Evolutionary conservation across 1,139 yeast genomes (phyloP), one percentile per base, ranked within the genome.

Genomic region (Suhomyces panamericanus): DNA sequence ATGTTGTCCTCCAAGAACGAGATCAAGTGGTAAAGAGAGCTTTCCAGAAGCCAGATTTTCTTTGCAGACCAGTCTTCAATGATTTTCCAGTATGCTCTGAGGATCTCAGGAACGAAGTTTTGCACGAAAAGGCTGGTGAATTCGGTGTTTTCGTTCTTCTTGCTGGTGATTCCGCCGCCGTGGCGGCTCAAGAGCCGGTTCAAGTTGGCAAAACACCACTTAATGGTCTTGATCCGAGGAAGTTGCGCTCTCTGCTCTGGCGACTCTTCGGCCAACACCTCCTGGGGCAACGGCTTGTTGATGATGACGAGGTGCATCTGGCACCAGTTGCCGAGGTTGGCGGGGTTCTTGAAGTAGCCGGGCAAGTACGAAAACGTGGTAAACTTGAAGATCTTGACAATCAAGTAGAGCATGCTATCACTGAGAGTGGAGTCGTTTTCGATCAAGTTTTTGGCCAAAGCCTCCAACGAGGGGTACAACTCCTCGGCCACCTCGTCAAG

Each of bases 191-290:
- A 77, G 39, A 85, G 69, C 55, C 85, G 72, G 51, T 80, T 80
- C 46, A 85, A 63, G 56, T 85, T 85, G 26, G 84, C 89, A 62
- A 81, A 83, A 42, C 84, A 81, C 91, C 91, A 85, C 62, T 85
- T 85, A 43, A 80, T 79, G 32, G 85, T 75, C 55, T 83, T 83
- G 22, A 80, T 71, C 53, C 87, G 65, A 35, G 79, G 80, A 53
- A 75, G 73, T 20, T 60, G 51, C 3, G 58, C 53, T 51, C 77
- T 65, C 22, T 57, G 51, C 28, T 71, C 78, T 3, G 53, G 41
- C 6, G 61, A 56, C 32, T 71, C 75, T 39, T 73, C 72, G n/a
- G 67, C 59, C 54, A 69, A 51, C 0, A 74, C 66, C 7, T 63
- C 56, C 6, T 56, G 58, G 0, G 77, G 77, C 39, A 75, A 65